Percentiles rank a stretch among this genome's conserved stretches.
phyloP scores from a whole-genome alignment of 805 yeast species.

The Metschnikowia peoriensis region DNA sequence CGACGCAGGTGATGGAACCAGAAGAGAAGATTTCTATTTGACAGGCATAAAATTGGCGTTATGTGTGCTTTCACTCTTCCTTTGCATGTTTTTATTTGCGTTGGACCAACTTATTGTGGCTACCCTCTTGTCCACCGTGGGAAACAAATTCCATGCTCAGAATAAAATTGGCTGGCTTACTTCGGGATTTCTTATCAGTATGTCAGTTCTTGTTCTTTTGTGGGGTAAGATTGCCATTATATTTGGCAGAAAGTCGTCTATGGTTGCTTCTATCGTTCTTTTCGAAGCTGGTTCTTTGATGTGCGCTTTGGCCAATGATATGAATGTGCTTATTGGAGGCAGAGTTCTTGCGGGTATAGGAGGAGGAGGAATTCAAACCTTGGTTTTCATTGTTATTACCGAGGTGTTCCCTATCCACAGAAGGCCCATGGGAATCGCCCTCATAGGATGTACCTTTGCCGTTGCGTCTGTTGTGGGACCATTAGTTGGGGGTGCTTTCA shows the following conservation, averaged over 20 bases:
- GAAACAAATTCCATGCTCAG: conserved; percentile 34
- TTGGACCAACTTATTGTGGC: conserved; percentile 41
- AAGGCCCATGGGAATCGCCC: conserved; percentile 24
- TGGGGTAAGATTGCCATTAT: conserved; percentile 39
- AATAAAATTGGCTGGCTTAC: conserved; percentile 39
- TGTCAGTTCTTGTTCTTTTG: conserved; percentile 33
- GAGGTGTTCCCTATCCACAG: conserved; percentile 32
- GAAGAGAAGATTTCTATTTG: conserved; percentile 37
- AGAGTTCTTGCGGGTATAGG: conserved; percentile 39
- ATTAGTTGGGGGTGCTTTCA: conserved; percentile 26
- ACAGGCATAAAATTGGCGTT: conserved; percentile 25
- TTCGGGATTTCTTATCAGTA: conserved; percentile 36
- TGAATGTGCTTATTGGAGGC: conserved; percentile 43
- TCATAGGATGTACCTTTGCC: conserved; percentile 20
- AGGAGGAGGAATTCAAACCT: conserved; percentile 34
- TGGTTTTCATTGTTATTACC: conserved; percentile 28
- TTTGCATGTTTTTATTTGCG: conserved; percentile 34
- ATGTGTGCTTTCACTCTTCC: conserved; percentile 27
- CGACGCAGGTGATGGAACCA: conserved; percentile 45
- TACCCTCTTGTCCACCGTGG: conserved; percentile 34
- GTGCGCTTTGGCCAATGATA: conserved; percentile 35
- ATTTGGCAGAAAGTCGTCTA: conserved; percentile 35
- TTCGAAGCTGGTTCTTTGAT: conserved; percentile 37
- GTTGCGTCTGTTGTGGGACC: conserved; percentile 27
- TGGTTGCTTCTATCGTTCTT: conserved; percentile 24